Base-by-base conservation (phyloP, 805 yeast species). In the Sungouiella thailandica region DNA sequence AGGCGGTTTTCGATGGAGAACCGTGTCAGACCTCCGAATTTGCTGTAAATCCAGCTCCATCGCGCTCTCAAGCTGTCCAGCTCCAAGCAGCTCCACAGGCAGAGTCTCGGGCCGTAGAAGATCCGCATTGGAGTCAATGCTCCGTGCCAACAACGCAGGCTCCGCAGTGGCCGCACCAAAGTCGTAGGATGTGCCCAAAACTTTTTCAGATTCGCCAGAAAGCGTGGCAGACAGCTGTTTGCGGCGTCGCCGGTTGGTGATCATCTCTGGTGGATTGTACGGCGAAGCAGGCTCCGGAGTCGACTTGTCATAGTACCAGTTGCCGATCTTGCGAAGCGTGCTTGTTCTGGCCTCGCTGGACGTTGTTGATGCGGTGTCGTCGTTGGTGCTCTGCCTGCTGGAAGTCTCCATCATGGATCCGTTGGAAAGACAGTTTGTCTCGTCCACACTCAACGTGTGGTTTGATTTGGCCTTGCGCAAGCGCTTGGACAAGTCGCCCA, bases 221-320 rank as follows among this genome's bases (percentile, higher is more conserved):
- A 35, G 20, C 4, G 47, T 43, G n/a, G 43, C 37, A 7, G 43
- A 28, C 5, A 48, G 42, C 25, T 44, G 44, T 25, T 41, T 46
- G 12, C 50, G 58, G 10, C 65, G 36, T 47, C 83, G 62, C 50
- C 84, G 60, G 17, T 65, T 75, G 27, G 73, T 64, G n/a, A 80
- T 80, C 86, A 80, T 80, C 49, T 79, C 84, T 0, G 85, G 85
- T 0, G 80, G 74, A 5, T 54, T 59, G 37, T 70, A 68, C 18
- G 14, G 12, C 16, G 9, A 17, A 11, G 27, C 23, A 20, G 32
- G 25, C 4, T 12, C 13, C n/a, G n/a, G n/a, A 5, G 23, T 4
- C 10, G 22, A 11, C 6, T 12, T 23, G 7, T 17, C 19, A 34
- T 68, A 69, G 45, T 83, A 83, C 86, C 90, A 80, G 41, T 73